Base-by-base conservation (phyloP, 257 asterid genomes). In the Lantana camara region DNA sequence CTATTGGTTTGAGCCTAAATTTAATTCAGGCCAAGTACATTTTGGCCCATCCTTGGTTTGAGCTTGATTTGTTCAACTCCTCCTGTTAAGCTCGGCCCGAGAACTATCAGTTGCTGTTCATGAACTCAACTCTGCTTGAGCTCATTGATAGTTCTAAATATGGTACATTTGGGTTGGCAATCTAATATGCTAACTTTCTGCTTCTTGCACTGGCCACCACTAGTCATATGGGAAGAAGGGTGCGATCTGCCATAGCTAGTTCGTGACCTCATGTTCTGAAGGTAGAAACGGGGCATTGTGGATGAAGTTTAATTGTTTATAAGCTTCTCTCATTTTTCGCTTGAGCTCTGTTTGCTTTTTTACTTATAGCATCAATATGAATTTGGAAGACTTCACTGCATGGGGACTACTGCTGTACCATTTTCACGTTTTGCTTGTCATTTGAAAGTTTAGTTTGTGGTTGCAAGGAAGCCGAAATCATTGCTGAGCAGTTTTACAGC, bases 341-440 rank as follows among this genome's bases (percentile, higher is more conserved):
- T 56, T 23, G 47, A 48, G 48, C 64, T 56, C n/a, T 22, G 51
- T 49, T 17, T 57, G 19, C 45, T 44, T 60, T 40, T 16, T 59
- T 42, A 22, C 15, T 24, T 47, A 63, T 64, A 52, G 48, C 57
- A 63, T 57, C 14, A 32, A 14, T 66, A 11, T 59, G 64, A 67
- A 47, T 24, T 30, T 38, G 52, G 40, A 46, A 32, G 48, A 20
- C 50, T 53, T 70, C 47, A 47, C 13, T 66, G 3, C 55, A 38
- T 46, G 49, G 56, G 46, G 41, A 21, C 52, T 55, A 10, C 23
- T 57, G 35, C 24, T 23, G 10, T 50, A 35, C 23, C 38, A 37
- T 40, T 30, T 32, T 45, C 46, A 16, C 47, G 30, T 41, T 60
- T 37, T 21, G 40, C 58, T 9, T 40, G 11, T 41, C 24, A 24